Conservation (phyloP, 2,329 filamentous ascomycete genomes). For the Pseudohalonectria lignicola region DNA sequence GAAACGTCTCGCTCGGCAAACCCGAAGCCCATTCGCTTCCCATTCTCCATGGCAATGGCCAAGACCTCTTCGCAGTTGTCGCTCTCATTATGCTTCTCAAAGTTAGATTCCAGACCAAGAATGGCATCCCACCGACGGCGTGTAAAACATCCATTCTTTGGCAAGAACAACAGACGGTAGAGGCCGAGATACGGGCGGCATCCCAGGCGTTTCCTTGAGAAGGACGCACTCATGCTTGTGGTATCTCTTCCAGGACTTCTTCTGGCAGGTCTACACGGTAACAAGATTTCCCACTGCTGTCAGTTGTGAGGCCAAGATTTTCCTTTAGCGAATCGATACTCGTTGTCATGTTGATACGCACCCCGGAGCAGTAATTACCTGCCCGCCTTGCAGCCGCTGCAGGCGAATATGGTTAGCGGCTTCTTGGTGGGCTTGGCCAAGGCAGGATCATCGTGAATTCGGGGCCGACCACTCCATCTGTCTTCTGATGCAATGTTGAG, state of each 20-base stretch:
- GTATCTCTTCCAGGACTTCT: constrained; percentile 15
- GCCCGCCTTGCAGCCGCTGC: constrained; percentile 16
- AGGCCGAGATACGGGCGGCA: constrained; percentile 10
- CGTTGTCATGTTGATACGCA: too few species aligned
- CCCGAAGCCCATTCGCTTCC: constrained; percentile 6
- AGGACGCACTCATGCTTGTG: constrained; percentile 19
- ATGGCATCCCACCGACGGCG: constrained; percentile 6
- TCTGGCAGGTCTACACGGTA: constrained; percentile 20
- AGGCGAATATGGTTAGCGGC: constrained; percentile 3
- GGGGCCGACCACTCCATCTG: too few species aligned
- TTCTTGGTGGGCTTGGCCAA: too few species aligned
- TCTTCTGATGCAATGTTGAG: too few species aligned
- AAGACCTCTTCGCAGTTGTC: background rate
- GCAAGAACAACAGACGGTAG: constrained; percentile 15
- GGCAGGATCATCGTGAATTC: too few species aligned
- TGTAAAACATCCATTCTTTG: constrained; percentile 10
- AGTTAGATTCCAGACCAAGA: constrained; percentile 13
- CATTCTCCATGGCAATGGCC: background rate
- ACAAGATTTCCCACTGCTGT: too few species aligned
- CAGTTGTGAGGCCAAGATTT: too few species aligned
- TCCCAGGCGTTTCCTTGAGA: constrained; percentile 8
- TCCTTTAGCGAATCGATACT: too few species aligned
- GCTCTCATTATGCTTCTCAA: constrained; percentile 8
- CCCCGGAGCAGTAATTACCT: constrained; percentile 18
- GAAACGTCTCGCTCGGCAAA: constrained; percentile 8